Evolutionary conservation across 805 yeast species (phyloP), one percentile per base, ranked within the genome.

Genomic region (Pichia insulana): DNA sequence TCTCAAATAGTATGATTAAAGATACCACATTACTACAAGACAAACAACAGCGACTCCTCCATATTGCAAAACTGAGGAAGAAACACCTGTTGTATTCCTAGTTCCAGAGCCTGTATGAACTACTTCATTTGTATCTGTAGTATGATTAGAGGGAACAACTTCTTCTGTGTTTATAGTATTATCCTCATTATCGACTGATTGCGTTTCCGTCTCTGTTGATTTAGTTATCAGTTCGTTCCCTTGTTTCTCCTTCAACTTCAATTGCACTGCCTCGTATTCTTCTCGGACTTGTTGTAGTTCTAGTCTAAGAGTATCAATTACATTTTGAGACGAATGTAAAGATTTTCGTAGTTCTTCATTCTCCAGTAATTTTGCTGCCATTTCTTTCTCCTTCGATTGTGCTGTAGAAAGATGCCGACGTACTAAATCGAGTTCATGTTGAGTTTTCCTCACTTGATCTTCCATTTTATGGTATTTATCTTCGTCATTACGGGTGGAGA

Each of bases 361-460:
- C 35, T 50, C 52, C 28, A 45, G 46, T 6, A 30, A n/a, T 2
- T 42, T 33, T 9, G 17, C 34, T 11, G 28, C 36, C 12, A 50
- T 37, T 35, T 48, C 50, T 9, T 9, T 37, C 36, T 56, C 61
- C 18, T 46, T 46, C 6, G 34, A 30, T 26, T 48, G 44, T 4
- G 54, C 53, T 3, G 50, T 47, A 1, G 50, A 40, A 12, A 57
- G 36, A 35, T 56, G 59, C 9, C 47, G 51, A 36, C 56, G 44
- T 4, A 45, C 40, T 15, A 43, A 20, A 11, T 43, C 45, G 3
- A 56, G 38, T 31, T 58, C 60, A 6, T 19, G 42, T 20, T 52
- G 54, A 15, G 52, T 36, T 4, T 46, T 41, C 32, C 45, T 52
- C 3, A 50, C 25, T 30, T 54, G 45, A 16, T 52, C 58, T 17